Evolutionary conservation across 2,329 filamentous ascomycete species (phyloP), one percentile per base, ranked within the genome.

Genomic region (Didymella pinodella): DNA sequence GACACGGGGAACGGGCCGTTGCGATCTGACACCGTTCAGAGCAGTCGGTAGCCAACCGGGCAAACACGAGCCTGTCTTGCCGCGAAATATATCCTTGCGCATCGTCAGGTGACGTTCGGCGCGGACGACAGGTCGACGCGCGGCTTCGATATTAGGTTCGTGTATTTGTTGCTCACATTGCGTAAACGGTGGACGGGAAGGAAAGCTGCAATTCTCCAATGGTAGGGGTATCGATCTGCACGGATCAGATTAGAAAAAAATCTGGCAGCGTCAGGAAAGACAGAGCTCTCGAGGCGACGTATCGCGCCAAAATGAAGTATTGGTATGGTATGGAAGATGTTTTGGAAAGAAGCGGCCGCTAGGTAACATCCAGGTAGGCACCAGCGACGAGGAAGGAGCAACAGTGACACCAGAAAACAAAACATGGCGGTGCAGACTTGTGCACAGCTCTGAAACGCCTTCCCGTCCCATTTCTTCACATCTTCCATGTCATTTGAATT

Each of bases 1-100:
- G 48, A 50, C 61, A 62, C 64, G 65, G 67, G 64, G 57, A 48
- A 57, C 71, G 72, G 72, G 49, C 72, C 71, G 72, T 69, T 66
- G 65, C 68, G 60, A 64, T 66, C 67, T 65, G 64, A 65, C 64
- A 64, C 61, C 67, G 61, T 64, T 66, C 55, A 62, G 38, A 55
- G 44, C 53, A 57, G 50, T 59, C 54, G 29, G 57, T 48, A 57
- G 54, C 40, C 46, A 54, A 48, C 58, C 54, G 52, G 57, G 61
- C 54, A 40, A 60, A 65, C 57, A 57, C 64, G 57, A 57, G 50
- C 44, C 51, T 52, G 55, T 46, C 61, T 63, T 29, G 49, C 34
- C 46, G 29, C 20, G 34, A 47, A 29, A n/a, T 50, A 41, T 28
- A 18, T 47, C 54, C 25, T 41, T 41, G 20, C 34, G 32, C 44